Percentiles rank a stretch among this genome's conserved stretches.
Evolutionary conservation across 2,329 filamentous ascomycete species (phyloP).

Genomic region (Pseudogymnoascus sp.): DNA sequence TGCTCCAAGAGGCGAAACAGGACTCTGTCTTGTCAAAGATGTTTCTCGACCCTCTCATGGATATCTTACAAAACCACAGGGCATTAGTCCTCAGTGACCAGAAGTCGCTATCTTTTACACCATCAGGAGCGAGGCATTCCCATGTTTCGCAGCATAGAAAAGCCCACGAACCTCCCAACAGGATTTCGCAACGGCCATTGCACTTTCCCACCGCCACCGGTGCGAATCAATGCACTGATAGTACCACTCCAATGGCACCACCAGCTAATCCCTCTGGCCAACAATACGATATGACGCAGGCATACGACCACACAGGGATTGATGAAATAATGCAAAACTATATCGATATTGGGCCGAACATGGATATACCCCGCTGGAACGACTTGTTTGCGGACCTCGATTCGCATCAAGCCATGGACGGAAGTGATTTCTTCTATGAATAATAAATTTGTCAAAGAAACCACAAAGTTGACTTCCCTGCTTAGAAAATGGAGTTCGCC

Average conservation of each 20-base stretch:
- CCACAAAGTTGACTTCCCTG: background rate
- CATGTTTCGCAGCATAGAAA: background rate
- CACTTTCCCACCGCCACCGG: background rate
- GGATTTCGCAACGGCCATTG: background rate
- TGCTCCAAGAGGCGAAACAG: slow-evolving; percentile 29
- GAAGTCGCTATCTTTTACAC: background rate
- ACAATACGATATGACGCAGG: background rate
- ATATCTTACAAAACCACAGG: slow-evolving; percentile 23
- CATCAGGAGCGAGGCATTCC: background rate
- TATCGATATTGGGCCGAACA: slow-evolving; percentile 1
- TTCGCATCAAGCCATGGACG: slow-evolving; percentile 3
- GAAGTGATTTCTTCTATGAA: background rate
- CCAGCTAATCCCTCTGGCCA: background rate
- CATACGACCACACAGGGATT: background rate
- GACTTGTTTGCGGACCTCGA: slow-evolving; percentile 5
- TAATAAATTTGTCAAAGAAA: background rate
- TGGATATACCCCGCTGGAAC: slow-evolving; percentile 6
- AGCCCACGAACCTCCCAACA: background rate
- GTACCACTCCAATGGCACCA: background rate
- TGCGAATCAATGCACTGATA: background rate
- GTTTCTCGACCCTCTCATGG: slow-evolving; percentile 29
- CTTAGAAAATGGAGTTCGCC: background rate
- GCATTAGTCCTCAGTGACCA: background rate
- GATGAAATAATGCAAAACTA: slow-evolving; percentile 8
- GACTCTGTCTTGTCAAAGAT: slow-evolving; percentile 27